A percentile compares a stretch with the other conserved stretches of the same genome.
Evolutionary conservation across 345 rosid species (phyloP).

Genomic region (Cardamine resedifolia): DNA sequence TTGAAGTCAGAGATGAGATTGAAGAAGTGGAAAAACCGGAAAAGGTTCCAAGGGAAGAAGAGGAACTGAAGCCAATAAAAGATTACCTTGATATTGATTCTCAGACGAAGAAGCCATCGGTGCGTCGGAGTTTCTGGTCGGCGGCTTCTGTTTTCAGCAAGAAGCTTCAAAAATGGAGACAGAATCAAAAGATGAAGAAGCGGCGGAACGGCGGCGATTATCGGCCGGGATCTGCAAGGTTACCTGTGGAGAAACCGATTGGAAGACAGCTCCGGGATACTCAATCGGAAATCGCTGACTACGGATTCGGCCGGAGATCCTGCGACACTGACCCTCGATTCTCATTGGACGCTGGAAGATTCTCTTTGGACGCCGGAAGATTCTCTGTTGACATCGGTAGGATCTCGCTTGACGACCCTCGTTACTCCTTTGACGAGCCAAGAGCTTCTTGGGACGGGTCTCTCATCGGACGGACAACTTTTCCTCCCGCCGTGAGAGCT

Average conservation of each 20-base stretch:
- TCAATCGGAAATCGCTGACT: conserved; percentile 96
- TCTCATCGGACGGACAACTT: conserved; percentile 56
- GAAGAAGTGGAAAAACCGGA: conserved; percentile 43
- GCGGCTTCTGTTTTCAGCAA: conserved; percentile 98
- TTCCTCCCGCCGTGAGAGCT: conserved; percentile 38
- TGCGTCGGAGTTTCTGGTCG: conserved; percentile 92
- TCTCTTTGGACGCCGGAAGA: conserved; percentile 60
- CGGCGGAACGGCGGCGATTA: conserved; percentile 47
- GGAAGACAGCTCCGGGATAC: conserved; percentile 91
- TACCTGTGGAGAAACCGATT: conserved; percentile 95
- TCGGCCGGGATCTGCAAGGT: conserved; percentile 63
- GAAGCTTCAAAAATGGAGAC: conserved; percentile 95
- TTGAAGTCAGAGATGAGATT: conserved; percentile 52
- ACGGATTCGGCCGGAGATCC: conserved; percentile 93
- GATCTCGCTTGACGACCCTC: conserved; percentile 65
- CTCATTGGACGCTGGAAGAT: conserved; percentile 65
- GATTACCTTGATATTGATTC: conserved; percentile 93
- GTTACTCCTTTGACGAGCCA: conserved; percentile 92
- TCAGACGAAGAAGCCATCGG: conserved; percentile 68
- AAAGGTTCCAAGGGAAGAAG: conserved; percentile 46
- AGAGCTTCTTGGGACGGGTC: conserved; percentile 98
- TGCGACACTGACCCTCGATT: conserved; percentile 98
- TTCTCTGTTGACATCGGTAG: conserved; percentile 45
- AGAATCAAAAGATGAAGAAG: conserved; percentile 91
- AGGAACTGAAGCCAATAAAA: conserved; percentile 76